Evolutionary conservation across 768 basidiomycete genomes (phyloP), one percentile per base, ranked within the genome.

Genomic region (Boletus eberwhitei): DNA sequence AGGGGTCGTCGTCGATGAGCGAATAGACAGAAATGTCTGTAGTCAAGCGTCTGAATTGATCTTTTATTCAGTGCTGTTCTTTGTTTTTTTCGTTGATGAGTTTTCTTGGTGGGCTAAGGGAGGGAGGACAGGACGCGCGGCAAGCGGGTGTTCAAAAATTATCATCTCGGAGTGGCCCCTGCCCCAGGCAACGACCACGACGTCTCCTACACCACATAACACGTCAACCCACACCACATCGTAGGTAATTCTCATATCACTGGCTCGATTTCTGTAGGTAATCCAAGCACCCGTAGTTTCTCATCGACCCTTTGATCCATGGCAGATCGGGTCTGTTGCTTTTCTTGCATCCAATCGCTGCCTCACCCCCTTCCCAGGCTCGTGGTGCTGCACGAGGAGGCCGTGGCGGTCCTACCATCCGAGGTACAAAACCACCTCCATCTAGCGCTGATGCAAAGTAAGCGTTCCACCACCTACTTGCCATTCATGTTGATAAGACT

Each of bases 381-480:
- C 86, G 87, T 71, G 82, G 83, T 70, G 71, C 76, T 57, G 66
- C 72, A 54, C 74, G 81, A 68, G 79, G 81, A 36, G 73, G 72
- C 29, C 66, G 74, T 31, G 73, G 82, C 38, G 74, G 76, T 16
- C 70, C 76, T 36, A 72, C 61, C 35, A 2, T 54, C 7, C 58
- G 69, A 31, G 66, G 65, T 36, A 29, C 59, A 34, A 64, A 21
- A 22, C 66, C 57, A 9, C 54, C 59, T 6, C 42, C 52, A 32
- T 46, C 52, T 3, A 50, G 50, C 21, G 50, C 60, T 11, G 71
- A 71, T 3, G 57, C 59, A 50, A 71, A 61, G 71, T 73, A 54
- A 60, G 71, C 46, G 38, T 46, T 8, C 49, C 32, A 44, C 50
- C 45, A 31, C 8, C 48, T 32, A 38, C 45, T 45, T 14, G 17